Conservation (phyloP, 768 basidiomycete genomes). For the Phaffia australis region DNA sequence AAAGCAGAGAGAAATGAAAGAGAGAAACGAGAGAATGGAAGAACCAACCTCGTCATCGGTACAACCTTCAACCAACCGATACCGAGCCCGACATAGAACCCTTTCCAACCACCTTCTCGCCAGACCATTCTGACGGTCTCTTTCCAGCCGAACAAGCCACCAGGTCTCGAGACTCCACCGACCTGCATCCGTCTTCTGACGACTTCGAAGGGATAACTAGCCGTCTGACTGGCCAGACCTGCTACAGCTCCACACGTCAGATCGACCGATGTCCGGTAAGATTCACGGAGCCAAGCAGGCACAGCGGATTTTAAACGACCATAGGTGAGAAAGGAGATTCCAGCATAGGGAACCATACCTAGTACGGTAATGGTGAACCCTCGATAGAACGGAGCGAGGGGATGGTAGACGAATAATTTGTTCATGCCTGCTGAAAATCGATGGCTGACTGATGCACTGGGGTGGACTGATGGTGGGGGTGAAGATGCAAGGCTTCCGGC, state of each 20-base stretch:
- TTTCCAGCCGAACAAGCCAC: slow-evolving; percentile 64
- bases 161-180: slow-evolving; percentile 61
- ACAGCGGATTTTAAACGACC: slow-evolving; percentile 52
- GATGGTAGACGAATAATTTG: slow-evolving; percentile 41
- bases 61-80: slow-evolving; percentile 90
- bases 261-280: slow-evolving; percentile 49
- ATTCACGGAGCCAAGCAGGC: slow-evolving; percentile 28
- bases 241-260: slow-evolving; percentile 74
- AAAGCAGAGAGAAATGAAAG: neutral
- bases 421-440: slow-evolving; percentile 26
- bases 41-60: slow-evolving; percentile 62
- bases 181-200: slow-evolving; percentile 89
- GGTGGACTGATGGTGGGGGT: neutral
- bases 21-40: neutral
- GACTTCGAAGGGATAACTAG: slow-evolving; percentile 90
- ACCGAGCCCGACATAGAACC: slow-evolving; percentile 80
- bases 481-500: neutral
- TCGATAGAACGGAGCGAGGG: slow-evolving; percentile 58
- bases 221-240: slow-evolving; percentile 74
- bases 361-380: slow-evolving; percentile 86
- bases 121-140: slow-evolving; percentile 67
- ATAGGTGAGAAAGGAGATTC: slow-evolving; percentile 88
- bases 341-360: slow-evolving; percentile 93
- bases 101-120: slow-evolving; percentile 59
- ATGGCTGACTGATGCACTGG: slow-evolving; percentile 25